Evolutionary conservation across 148 eudicot species (phyloP), one percentile per base, ranked within the genome.

Genomic region (Amaranthus hypochondriacus): DNA sequence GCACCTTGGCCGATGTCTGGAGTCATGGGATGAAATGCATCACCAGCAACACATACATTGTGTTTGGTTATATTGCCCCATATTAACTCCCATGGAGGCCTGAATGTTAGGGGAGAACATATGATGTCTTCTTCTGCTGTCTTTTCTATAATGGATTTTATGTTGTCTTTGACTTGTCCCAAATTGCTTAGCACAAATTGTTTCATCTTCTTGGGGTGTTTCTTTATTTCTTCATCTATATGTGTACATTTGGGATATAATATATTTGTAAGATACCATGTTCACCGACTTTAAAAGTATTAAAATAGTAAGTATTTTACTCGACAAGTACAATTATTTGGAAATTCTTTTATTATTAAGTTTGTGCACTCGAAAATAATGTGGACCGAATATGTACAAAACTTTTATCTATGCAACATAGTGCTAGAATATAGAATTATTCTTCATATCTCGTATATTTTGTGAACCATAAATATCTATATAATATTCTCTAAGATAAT

Each of bases 11-110:
- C 89, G 4, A 86, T 6, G 70, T 83, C 85, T 10, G 91, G 87
- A 9, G 88, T 87, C 91, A 85, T 85, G 3, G 86, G 85, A 57
- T 87, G 91, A 48, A 85, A 70, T 0, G 91, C 91, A n/a, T 88
- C 91, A 0, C 91, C 91, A 0, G 75, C 78, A 10, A 88, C 82
- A 57, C 84, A 77, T 0, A 80, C 83, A 59, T 86, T 88, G 73
- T 78, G 84, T 64, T 81, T 84, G 74, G 81, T 77, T 70, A 81
- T 79, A 44, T 79, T 70, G 10, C 75, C 78, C 72, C 75, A 81
- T 5, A 86, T 62, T 47, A 88, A 15, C 64, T 86, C 86, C 86
- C 81, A 86, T 18, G 91, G 89, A 39, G 12, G 65, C 47, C 89
- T 78, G 69, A 64, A 78, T 48, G 78, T 66, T 53, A 88, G 54